Evolutionary conservation across 306 rosid species (phyloP).

Genomic region (Canavalia gladiata): DNA sequence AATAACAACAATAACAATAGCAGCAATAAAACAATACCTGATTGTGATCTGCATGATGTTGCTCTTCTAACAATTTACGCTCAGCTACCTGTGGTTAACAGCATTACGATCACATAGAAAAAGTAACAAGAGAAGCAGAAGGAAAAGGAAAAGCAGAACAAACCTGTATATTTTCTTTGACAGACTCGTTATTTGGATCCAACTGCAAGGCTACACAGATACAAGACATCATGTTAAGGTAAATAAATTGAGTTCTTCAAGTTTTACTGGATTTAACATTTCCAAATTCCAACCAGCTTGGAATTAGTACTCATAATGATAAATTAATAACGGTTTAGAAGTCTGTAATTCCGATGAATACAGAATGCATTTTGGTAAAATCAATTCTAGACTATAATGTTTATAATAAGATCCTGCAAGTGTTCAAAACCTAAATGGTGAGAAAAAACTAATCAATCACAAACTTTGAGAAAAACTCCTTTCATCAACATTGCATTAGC

Average conservation of each 20-base stretch:
- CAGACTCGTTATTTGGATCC: slow-evolving; percentile 88
- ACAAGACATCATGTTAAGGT: slow-evolving; percentile 44
- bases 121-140: slow-evolving; percentile 28
- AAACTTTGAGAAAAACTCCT: slow-evolving; percentile 19
- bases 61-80: slow-evolving; percentile 67
- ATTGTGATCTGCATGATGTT: slow-evolving; percentile 55
- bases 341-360: neutral
- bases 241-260: slow-evolving; percentile 18
- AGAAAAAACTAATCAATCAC: slow-evolving; percentile 6
- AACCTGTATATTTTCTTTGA: slow-evolving; percentile 86
- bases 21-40: slow-evolving; percentile 62
- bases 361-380: slow-evolving; percentile 9
- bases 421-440: slow-evolving; percentile 1
- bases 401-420: neutral
- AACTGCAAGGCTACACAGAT: slow-evolving; percentile 76
- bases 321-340: slow-evolving; percentile 2
- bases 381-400: slow-evolving; percentile 38
- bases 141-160: slow-evolving; percentile 48
- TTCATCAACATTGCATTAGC: slow-evolving; percentile 23
- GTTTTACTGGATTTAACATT: slow-evolving; percentile 11
- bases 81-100: slow-evolving; percentile 71
- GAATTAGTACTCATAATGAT: slow-evolving; percentile 9
- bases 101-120: slow-evolving; percentile 37
- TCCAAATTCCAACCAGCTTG: slow-evolving; percentile 39
- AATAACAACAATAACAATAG: neutral